A percentile compares a stretch with the other conserved stretches of the same genome.
phyloP scores from a whole-genome alignment of 139 green algal genomes.

The Cymbomonas tetramitiformis region DNA sequence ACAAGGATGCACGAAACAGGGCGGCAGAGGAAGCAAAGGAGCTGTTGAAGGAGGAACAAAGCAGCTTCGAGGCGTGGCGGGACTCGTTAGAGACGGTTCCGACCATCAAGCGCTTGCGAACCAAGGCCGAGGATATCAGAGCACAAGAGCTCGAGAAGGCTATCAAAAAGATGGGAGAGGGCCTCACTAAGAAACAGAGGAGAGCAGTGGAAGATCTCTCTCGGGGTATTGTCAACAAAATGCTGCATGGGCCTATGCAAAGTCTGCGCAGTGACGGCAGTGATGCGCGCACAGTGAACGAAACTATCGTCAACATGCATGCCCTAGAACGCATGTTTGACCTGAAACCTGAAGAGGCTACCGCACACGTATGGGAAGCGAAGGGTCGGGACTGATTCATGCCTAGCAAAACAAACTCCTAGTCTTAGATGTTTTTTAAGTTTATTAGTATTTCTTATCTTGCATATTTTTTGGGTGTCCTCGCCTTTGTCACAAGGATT shows the following conservation, averaged over 20 bases:
- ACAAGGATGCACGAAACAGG: conserved; percentile 69
- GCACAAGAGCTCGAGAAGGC: conserved; percentile 82
- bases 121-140: conserved; percentile 81
- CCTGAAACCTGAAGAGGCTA: conserved; percentile 33
- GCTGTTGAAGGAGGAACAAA: conserved; percentile 53
- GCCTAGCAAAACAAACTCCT: too few species aligned
- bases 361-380: too few species aligned
- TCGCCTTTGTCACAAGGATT: too few species aligned
- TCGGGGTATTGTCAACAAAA: conserved; percentile 93
- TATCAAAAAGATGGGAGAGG: conserved; percentile 67
- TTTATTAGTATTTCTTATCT: too few species aligned
- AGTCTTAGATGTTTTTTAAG: too few species aligned
- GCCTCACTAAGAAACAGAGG: conserved; percentile 89
- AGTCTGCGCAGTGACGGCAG: conserved; percentile 79
- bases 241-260: conserved; percentile 96
- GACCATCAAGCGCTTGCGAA: conserved; percentile 89
- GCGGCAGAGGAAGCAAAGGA: conserved; percentile 52
- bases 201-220: conserved; percentile 85
- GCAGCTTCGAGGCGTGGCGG: conserved; percentile 86
- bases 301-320: conserved; percentile 95
- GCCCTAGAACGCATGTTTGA: conserved; percentile 97
- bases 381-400: too few species aligned
- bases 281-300: conserved; percentile 60
- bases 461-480: too few species aligned
- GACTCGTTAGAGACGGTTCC: conserved; percentile 94